These are phyloP conservation scores for Vitis vinifera DNA, from an alignment of 164 flowering plant genomes.

Conservation along the genomic window DNA sequence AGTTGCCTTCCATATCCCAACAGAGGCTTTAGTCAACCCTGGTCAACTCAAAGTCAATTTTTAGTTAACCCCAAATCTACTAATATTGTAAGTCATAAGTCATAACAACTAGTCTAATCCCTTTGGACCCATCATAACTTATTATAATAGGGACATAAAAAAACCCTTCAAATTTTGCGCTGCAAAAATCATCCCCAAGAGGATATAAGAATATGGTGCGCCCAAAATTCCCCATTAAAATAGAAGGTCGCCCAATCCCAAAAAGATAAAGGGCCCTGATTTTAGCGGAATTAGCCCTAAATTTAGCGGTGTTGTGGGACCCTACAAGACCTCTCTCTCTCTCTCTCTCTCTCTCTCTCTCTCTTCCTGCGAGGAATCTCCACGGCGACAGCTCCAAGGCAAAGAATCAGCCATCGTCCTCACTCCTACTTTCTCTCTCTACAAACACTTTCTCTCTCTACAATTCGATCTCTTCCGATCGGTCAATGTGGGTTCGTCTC, in stretches of 20 bases:
- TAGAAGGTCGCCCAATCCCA: neutral
- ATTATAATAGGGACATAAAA: too few relatives aligned
- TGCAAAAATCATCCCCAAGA: too few relatives aligned
- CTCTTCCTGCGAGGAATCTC: slow-evolving; percentile 8
- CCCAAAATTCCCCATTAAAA: too few relatives aligned
- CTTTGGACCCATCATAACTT: too few relatives aligned
- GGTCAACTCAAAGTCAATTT: too few relatives aligned
- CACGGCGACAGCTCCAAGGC: slow-evolving; percentile 9
- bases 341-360: neutral
- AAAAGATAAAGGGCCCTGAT: slow-evolving; percentile 9
- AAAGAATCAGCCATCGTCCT: neutral
- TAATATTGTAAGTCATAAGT: too few relatives aligned
- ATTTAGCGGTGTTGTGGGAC: slow-evolving; percentile 7
- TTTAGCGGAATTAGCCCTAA: neutral
- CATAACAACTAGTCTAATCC: too few relatives aligned
- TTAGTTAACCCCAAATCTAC: too few relatives aligned
- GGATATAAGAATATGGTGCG: too few relatives aligned
- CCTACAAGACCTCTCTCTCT: slow-evolving; percentile 2
- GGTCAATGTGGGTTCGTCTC: slow-evolving; percentile 26
- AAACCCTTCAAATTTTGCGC: too few relatives aligned
- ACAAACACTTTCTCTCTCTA: neutral
- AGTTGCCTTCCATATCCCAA: too few relatives aligned
- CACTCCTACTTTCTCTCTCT: slow-evolving; percentile 3
- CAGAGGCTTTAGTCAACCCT: too few relatives aligned
- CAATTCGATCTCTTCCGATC: slow-evolving; percentile 18